Evolutionary conservation across 192 early-diverging fungal species (phyloP).

Genomic region (Backusella macrospora): DNA sequence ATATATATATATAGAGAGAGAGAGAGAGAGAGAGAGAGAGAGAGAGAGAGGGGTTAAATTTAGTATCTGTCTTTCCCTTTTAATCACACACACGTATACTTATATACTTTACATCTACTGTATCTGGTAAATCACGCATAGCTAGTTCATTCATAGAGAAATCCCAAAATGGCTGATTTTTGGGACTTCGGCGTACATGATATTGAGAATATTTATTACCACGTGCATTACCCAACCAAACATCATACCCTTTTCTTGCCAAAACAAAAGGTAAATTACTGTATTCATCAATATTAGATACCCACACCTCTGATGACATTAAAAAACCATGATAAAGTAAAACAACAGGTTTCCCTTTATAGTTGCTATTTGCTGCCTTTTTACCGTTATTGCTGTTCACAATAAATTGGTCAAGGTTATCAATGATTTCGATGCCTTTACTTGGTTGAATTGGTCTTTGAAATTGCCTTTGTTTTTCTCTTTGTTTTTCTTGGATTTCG

Average conservation of each 20-base stretch:
- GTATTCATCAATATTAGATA: slow-evolving; percentile 79
- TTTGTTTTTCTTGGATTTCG: neutral
- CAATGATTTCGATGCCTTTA: slow-evolving; percentile 28
- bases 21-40: too few relatives aligned
- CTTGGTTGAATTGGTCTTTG: slow-evolving; percentile 14
- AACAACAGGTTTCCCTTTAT: slow-evolving; percentile 76
- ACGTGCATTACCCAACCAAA: slow-evolving; percentile 94
- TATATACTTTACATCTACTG: slow-evolving; percentile 65
- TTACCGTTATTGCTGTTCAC: neutral
- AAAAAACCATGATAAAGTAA: slow-evolving; percentile 94
- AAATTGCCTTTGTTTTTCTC: neutral
- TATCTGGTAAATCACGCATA: slow-evolving; percentile 82
- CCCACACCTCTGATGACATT: slow-evolving; percentile 93
- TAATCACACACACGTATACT: too few relatives aligned
- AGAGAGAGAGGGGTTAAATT: too few relatives aligned
- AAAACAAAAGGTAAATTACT: slow-evolving; percentile 81
- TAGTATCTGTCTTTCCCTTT: too few relatives aligned
- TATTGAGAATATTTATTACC: slow-evolving; percentile 95
- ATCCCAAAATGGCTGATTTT: slow-evolving; percentile 84
- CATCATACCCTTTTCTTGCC: slow-evolving; percentile 90
- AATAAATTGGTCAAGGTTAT: slow-evolving; percentile 24
- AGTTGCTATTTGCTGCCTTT: neutral
- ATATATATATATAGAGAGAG: neutral
- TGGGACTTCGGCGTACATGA: slow-evolving; percentile 67
- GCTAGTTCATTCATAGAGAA: slow-evolving; percentile 94